Evolutionary conservation across 805 yeast genomes (phyloP), one percentile per base, ranked within the genome.

Genomic region (Cyberlindnera misumaiensis): DNA sequence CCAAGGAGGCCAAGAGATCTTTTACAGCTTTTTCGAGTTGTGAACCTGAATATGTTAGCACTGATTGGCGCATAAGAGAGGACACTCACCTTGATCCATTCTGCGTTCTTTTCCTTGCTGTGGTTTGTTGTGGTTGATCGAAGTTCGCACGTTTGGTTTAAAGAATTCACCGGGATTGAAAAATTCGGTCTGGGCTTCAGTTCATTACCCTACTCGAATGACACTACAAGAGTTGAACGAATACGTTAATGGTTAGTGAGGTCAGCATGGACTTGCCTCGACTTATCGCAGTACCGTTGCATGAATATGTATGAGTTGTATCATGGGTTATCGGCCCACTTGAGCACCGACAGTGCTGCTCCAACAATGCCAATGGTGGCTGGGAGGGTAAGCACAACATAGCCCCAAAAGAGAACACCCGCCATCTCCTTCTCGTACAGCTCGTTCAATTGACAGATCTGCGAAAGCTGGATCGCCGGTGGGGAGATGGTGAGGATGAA

Each of bases 401-500:
- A 83, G 5, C 93, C 90, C 83, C 89, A 83, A 47, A 83, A 83
- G 46, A 83, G 63, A 13, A 83, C 83, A 22, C 86, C 86, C 0
- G 85, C 80, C 90, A 83, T 83, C 58, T 83, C 94, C 52, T 74
- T 78, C 55, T 83, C 89, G 58, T 74, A 83, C 33, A 83, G 67
- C 48, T 77, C 80, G 56, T 83, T 83, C 50, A 83, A 64, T 53
- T 82, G 90, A 39, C 87, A 81, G 44, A 83, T 83, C 55, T 83
- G 94, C 17, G 88, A 80, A 40, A 83, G 64, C 59, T 83, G 94
- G 47, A 83, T 83, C 4, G 90, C 93, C 3, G 94, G 93, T 3
- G 94, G 93, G 2, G 88, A 75, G 3, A 82, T 75, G 1, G 89
- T 83, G 45, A 83, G 68, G 24, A 83, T 68, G 52, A 83, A 83